phyloP scores from a whole-genome alignment of 2,329 filamentous ascomycete species.

The Hysterium pulicare region DNA sequence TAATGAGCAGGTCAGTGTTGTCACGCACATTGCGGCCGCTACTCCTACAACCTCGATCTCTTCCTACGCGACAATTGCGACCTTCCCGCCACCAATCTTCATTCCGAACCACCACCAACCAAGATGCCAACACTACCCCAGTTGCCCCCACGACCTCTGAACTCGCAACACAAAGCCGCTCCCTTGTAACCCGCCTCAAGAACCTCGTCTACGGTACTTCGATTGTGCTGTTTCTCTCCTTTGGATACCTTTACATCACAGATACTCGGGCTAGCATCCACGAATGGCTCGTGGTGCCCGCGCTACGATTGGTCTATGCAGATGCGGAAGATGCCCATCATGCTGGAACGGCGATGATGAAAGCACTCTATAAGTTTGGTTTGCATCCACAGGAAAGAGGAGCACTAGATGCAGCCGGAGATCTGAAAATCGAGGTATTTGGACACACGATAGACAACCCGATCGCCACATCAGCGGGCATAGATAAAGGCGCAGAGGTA shows the following conservation, averaged over 20 bases:
- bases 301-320: constrained; percentile 63
- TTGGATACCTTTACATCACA: constrained; percentile 51
- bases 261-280: constrained; percentile 54
- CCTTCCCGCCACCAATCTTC: background rate
- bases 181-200: constrained; percentile 44
- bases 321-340: constrained; percentile 94
- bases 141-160: constrained; percentile 19
- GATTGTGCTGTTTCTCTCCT: constrained; percentile 46
- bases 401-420: constrained; percentile 52
- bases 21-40: background rate
- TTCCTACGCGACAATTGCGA: background rate
- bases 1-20: constrained; percentile 1
- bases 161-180: constrained; percentile 33
- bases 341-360: constrained; percentile 67
- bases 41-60: background rate
- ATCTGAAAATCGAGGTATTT: constrained; percentile 65
- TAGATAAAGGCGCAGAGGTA: constrained; percentile 92
- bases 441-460: constrained; percentile 77
- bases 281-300: constrained; percentile 54
- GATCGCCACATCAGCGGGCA: constrained; percentile 88
- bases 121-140: background rate
- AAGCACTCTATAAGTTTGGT: constrained; percentile 68
- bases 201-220: constrained; percentile 55
- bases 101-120: background rate
- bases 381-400: constrained; percentile 80